phyloP scores from a whole-genome alignment of 257 asterid genomes.

The Petrea volubilis region DNA sequence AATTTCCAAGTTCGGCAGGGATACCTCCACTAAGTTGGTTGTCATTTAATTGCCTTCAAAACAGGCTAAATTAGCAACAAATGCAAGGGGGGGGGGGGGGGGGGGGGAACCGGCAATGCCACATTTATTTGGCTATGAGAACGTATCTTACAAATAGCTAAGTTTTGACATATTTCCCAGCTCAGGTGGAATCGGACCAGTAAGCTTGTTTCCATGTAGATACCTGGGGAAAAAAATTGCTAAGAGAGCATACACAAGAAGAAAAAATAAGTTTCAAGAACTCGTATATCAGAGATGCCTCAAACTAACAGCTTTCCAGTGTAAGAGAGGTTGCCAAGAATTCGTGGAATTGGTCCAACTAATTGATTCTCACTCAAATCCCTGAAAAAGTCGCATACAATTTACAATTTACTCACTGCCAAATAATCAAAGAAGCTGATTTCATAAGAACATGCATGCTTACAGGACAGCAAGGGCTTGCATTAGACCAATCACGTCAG shows the following conservation, averaged over 20 bases:
- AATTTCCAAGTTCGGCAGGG: constrained; percentile 85
- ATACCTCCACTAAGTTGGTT: constrained; percentile 75
- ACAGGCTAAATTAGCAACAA: constrained; percentile 12
- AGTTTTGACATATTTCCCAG: constrained; percentile 94
- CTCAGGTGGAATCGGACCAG: constrained; percentile 85
- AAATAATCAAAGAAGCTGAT: background rate
- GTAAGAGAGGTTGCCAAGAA: constrained; percentile 89
- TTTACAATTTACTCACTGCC: background rate
- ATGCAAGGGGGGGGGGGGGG: background rate
- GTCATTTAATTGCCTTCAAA: constrained; percentile 85
- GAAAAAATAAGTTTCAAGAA: background rate
- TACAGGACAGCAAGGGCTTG: constrained; percentile 99
- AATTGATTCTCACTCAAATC: constrained; percentile 92
- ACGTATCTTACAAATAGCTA: constrained; percentile 74
- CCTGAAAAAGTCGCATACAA: constrained; percentile 40
- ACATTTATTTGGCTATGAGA: background rate
- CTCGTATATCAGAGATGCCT: background rate
- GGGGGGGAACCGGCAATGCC: too few relatives aligned
- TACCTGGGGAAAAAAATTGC: constrained; percentile 45
- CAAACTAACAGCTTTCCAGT: constrained; percentile 91
- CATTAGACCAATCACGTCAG: constrained; percentile 97
- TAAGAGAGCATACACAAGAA: background rate
- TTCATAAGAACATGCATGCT: constrained; percentile 29
- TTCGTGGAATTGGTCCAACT: constrained; percentile 84
- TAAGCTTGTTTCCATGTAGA: constrained; percentile 95